Evolutionary conservation across 2,329 filamentous ascomycete genomes (phyloP), one percentile per base, ranked within the genome.

Genomic region (Orbilia blumenaviensis): DNA sequence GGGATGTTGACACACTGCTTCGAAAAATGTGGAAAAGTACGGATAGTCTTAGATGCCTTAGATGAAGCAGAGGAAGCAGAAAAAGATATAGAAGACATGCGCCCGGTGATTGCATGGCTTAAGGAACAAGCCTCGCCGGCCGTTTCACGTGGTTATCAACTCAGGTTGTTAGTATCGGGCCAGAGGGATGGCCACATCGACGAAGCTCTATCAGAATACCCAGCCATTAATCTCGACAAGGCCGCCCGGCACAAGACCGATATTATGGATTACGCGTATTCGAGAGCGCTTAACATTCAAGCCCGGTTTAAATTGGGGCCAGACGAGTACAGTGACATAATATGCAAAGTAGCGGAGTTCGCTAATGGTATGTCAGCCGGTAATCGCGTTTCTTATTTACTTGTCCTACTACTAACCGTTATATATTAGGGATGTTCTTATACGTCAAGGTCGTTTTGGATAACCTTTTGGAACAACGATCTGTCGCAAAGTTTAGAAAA

Each of bases 401-500:
- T 10, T 41, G 3, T 16, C 2, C 16, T 2, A 14, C 16, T 6
- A n/a, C 16, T 41, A 6, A 41, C 36, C 14, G 9, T 16, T 16
- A 16, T 8, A 8, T 12, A 3, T 16, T 38, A 56, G 62, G 75
- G 14, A 77, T 58, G 78, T 80, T 80, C 21, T 34, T 79, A 9
- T 80, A 79, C 29, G 77, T 60, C 0, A 80, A 78, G 34, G 34
- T 80, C n/a, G 79, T 80, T 14, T 44, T 79, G 32, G 64, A 78
- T 18, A 79, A 80, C 23, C 78, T 80, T 8, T 46, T 77, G 7
- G 18, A 36, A 4, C 79, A 79, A 64, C 25, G 27, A n/a, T 64
- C 61, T 0, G 6, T 8, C 7, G 54, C 44, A 16, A 84, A 78
- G 9, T 48, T 80, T 46, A 68, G 78, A 23, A 12, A 71, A 8